Evolutionary conservation across 345 rosid genomes (phyloP), one percentile per base, ranked within the genome.

Genomic region (Cardamine chenopodiifolia): DNA sequence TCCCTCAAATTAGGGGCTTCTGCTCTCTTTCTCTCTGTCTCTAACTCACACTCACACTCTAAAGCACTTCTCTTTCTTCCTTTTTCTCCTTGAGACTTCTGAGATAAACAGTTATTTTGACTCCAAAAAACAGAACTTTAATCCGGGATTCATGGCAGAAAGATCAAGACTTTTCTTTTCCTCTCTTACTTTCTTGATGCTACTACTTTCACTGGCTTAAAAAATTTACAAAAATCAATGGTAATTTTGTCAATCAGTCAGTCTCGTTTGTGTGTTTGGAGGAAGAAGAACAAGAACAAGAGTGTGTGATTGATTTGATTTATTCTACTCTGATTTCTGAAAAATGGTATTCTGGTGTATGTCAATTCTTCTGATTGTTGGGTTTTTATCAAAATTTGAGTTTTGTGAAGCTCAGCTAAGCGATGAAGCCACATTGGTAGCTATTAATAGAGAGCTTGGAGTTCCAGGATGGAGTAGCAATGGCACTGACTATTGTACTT

Each of bases 401-500:
- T 69, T 82, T 69, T 79, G 54, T 39, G 59, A 74, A 72, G 84
- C 87, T 81, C 83, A 82, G 85, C 37, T 74, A 35, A 73, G 71
- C 49, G 92, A 90, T 48, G 80, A 82, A 86, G 84, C 88, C 39
- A 74, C 89, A 65, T 70, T 95, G 80, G 20, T 87, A 39, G 89
- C 90, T 62, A 87, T 95, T 65, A 82, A 78, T 59, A 82, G 68
- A 56, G 97, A 91, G 88, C 86, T 95, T 52, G 71, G 71, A 34
- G 86, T 95, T 69, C 89, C 90, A 42, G 97, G 90, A 35, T 95
- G 99, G 99, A 89, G 86, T 66, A 65, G 52, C 78, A 90, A 95
- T 79, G 64, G 17, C 71, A 83, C 93, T 18, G 76, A 82, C 53
- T 91, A 81, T 82, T 95, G 99, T 84, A 78, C 68, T 31, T 94